These are phyloP conservation scores for Penicillium steckii DNA, from an alignment of 495 filamentous ascomycete species.

Conservation along the genomic window DNA sequence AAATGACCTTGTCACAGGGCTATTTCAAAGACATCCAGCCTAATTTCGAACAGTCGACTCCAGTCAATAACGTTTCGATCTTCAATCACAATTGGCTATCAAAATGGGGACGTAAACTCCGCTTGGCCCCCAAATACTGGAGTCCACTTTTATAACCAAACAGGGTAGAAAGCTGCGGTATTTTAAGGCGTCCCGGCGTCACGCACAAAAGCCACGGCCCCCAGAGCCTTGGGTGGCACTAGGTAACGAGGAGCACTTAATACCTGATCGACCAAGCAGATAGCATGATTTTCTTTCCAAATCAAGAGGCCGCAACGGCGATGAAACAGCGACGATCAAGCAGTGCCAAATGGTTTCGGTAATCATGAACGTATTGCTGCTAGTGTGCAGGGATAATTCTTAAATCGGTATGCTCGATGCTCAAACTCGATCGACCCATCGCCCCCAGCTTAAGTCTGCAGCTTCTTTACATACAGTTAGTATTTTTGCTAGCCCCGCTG, in stretches of 20 bases:
- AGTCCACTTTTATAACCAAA: conserved; percentile 1
- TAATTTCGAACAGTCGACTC: neutral
- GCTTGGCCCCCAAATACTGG: conserved; percentile 4
- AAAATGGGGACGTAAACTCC: conserved; percentile 2
- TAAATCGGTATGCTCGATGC: neutral
- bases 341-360: neutral
- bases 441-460: neutral
- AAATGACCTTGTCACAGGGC: neutral
- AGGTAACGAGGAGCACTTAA: neutral
- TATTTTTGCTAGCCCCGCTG: neutral
- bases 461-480: neutral
- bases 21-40: neutral
- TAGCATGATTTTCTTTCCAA: neutral
- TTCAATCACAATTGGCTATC: neutral
- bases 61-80: conserved; percentile 16
- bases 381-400: neutral
- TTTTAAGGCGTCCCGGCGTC: conserved; percentile 10
- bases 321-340: neutral
- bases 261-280: neutral
- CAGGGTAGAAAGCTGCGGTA: neutral
- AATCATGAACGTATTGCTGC: neutral
- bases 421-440: neutral
- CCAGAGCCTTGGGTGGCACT: conserved; percentile 2
- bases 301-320: neutral
- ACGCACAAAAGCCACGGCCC: conserved; percentile 5